phyloP scores from a whole-genome alignment of 2,329 filamentous ascomycete genomes.

The Lecanicillium sp. region DNA sequence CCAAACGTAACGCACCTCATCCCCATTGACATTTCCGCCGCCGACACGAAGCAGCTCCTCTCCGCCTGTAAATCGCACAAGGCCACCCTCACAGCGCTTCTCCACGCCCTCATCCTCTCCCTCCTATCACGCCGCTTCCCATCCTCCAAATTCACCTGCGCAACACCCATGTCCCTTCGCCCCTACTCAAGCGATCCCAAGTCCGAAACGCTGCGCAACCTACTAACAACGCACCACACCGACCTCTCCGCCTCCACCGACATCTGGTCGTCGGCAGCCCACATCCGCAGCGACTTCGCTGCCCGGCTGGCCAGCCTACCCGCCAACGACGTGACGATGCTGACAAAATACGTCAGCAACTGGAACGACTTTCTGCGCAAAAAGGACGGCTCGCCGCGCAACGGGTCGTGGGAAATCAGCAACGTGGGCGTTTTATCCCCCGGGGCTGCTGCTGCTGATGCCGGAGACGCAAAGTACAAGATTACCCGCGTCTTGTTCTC shows the following conservation, averaged over 20 bases:
- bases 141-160: conserved; percentile 24
- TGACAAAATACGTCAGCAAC: conserved; percentile 36
- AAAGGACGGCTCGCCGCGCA: conserved; percentile 34
- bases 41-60: conserved; percentile 24
- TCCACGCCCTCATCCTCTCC: conserved; percentile 36
- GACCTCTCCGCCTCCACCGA: conserved; percentile 17
- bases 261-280: conserved; percentile 35
- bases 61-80: conserved; percentile 29
- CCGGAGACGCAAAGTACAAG: conserved; percentile 17
- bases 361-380: conserved; percentile 31
- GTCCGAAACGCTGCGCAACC: conserved; percentile 27
- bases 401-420: conserved; percentile 42
- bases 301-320: conserved; percentile 26
- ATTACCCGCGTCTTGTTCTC: conserved; percentile 41
- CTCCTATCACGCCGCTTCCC: conserved; percentile 32
- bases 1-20: conserved; percentile 28
- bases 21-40: conserved; percentile 25
- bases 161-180: conserved; percentile 38
- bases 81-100: conserved; percentile 39
- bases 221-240: conserved; percentile 26
- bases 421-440: conserved; percentile 39
- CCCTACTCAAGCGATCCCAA: conserved; percentile 22
- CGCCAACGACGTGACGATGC: conserved; percentile 32
- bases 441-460: conserved; percentile 6
- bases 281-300: conserved; percentile 26